Base-by-base conservation (phyloP, 441 rosid species). In the Populus tomentosa region DNA sequence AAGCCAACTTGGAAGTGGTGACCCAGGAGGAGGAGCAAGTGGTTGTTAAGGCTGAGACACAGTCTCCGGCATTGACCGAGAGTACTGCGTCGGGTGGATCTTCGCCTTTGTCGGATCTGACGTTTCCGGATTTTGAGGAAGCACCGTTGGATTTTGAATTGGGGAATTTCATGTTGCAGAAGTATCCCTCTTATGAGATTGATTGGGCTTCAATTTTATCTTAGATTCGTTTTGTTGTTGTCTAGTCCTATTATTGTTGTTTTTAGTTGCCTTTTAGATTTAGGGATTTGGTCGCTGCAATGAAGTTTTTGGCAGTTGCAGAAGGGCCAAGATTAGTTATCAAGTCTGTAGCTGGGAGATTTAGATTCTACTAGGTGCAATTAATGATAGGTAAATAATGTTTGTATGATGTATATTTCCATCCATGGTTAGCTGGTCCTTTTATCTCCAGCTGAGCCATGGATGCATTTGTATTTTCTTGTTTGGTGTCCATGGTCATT, bases 181-280 rank as follows among this genome's bases (percentile, higher is more conserved):
- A 91, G 81, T 87, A 20, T 53, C 98, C 96, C 8, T 94, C 98
- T 2, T 84, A 87, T 81, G 97, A 94, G 87, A 94, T 92, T 23
- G 98, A 94, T 78, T 92, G 98, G 98, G 96, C 87, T 73, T 83
- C 85, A 75, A 78, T 90, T 82, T 20, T 69, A 46, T 67, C 69
- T 33, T 65, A 73, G 69, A 9, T 21, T 72, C 10, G n/a, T 18
- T 1, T 30, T 71, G 33, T 32, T 72, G 2, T 10, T 18, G 6
- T 9, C 9, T 61, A 2, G 28, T 18, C 32, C 32, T 30, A 3
- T 30, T 30, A 30, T 30, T 30, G 18, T 56, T 61, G 42, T 13
- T 38, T 67, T 23, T 76, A 5, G 0, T 28, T 46, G 23, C 0
- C 38, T 35, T 36, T 10, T 26, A 26, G 40, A 68, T 53, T 70